These are phyloP conservation scores for Trichothecium roseum DNA, from an alignment of 2,329 filamentous ascomycete genomes.

Conservation along the genomic window DNA sequence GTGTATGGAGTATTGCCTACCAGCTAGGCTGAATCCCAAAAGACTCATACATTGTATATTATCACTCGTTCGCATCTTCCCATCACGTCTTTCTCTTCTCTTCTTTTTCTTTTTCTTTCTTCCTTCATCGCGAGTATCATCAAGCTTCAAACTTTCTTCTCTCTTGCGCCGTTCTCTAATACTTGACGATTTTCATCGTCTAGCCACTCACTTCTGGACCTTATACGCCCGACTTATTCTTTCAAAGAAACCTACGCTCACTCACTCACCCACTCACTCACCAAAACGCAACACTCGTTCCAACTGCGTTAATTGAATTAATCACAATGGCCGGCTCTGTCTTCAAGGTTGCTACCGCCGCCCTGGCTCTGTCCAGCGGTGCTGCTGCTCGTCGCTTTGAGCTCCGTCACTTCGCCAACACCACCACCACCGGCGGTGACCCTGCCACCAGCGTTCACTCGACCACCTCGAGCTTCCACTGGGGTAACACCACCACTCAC, in stretches of 20 bases:
- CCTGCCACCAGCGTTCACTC: neutral
- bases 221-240: neutral
- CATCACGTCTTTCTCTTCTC: neutral
- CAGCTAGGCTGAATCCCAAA: too few species aligned
- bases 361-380: constrained; percentile 5
- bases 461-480: constrained; percentile 15
- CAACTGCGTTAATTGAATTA: neutral
- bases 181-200: too few species aligned
- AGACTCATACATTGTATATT: too few species aligned
- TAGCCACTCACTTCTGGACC: neutral
- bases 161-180: too few species aligned
- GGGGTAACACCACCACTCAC: constrained; percentile 23
- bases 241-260: constrained; percentile 1
- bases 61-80: neutral
- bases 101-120: constrained; percentile 1
- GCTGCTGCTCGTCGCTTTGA: constrained; percentile 2
- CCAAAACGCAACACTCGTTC: neutral
- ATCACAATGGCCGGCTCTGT: constrained; percentile 1
- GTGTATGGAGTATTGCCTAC: too few species aligned
- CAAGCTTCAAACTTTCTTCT: too few species aligned
- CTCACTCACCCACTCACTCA: neutral
- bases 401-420: constrained; percentile 1
- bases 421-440: constrained; percentile 4
- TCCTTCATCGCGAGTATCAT: too few species aligned
- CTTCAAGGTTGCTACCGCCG: constrained; percentile 3